Conservation (phyloP, 192 early-diverging fungal genomes). For the Backusella luteola region DNA sequence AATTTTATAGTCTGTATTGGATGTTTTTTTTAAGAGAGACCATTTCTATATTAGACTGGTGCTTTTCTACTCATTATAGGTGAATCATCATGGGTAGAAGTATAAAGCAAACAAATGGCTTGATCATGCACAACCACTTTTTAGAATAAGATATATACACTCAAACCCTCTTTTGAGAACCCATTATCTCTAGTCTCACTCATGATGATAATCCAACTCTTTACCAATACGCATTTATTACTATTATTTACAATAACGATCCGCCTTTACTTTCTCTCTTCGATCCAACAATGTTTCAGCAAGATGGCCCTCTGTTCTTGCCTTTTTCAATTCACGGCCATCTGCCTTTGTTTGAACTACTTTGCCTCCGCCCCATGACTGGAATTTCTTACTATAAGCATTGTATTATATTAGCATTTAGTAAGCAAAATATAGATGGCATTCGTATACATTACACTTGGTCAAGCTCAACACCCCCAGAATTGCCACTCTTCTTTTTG, state of each 20-base stretch:
- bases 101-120: neutral
- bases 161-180: neutral
- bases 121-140: neutral
- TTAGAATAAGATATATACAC: neutral
- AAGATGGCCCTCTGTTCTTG: constrained; percentile 68
- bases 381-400: constrained; percentile 61
- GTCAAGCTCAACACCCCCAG: constrained; percentile 62
- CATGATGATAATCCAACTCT: neutral
- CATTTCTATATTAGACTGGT: too few species aligned
- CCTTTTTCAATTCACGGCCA: constrained; percentile 53
- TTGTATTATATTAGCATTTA: neutral
- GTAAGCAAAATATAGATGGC: neutral
- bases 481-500: constrained; percentile 46
- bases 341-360: constrained; percentile 55
- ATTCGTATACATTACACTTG: constrained; percentile 51
- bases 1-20: too few species aligned
- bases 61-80: too few species aligned
- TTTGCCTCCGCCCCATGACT: constrained; percentile 70
- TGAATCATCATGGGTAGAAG: too few species aligned
- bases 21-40: too few species aligned
- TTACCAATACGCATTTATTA: neutral
- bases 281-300: constrained; percentile 78
- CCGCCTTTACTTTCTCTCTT: constrained; percentile 77
- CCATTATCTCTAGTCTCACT: too few species aligned
- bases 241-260: constrained; percentile 76